These are phyloP conservation scores for Spathaspora arborariae DNA, from an alignment of 805 yeast genomes.

Conservation along the genomic window DNA sequence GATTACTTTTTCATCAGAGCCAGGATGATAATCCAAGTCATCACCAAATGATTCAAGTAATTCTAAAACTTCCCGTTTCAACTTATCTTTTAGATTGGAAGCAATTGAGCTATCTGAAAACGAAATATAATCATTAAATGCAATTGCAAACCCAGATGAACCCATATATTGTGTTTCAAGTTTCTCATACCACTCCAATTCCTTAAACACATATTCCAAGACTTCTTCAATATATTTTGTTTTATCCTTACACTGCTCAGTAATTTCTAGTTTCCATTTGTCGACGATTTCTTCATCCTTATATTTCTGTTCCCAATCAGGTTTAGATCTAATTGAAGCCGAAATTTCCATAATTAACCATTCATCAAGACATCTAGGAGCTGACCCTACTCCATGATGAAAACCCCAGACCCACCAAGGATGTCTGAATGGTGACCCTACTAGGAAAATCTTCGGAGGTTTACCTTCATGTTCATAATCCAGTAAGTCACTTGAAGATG, in stretches of 20 bases:
- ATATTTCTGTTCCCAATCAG: conserved; percentile 17
- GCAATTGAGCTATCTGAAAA: conserved; percentile 13
- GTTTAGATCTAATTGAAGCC: conserved; percentile 14
- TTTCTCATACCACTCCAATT: conserved; percentile 26
- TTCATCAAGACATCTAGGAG: conserved; percentile 13
- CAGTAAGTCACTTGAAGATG: too few species aligned
- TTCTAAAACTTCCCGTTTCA: conserved; percentile 11
- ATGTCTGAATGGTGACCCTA: conserved; percentile 13
- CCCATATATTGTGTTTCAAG: conserved; percentile 6
- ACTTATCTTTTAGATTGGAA: conserved; percentile 10
- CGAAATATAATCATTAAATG: conserved; percentile 17
- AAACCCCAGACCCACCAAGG: conserved; percentile 17
- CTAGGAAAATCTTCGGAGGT: too few species aligned
- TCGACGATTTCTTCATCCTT: conserved; percentile 11
- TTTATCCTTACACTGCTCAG: conserved; percentile 10
- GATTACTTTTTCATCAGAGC: too few species aligned
- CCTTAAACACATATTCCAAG: conserved; percentile 22
- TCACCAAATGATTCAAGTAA: too few species aligned
- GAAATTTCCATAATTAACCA: conserved; percentile 16
- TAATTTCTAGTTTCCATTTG: conserved; percentile 19
- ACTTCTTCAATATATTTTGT: conserved; percentile 15
- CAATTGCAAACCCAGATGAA: conserved; percentile 11
- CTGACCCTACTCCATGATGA: conserved; percentile 9
- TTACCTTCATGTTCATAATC: too few species aligned
- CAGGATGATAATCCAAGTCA: too few species aligned